Conservation (phyloP, 1,284 basidiomycete genomes). For the Tausonia pullulans region DNA sequence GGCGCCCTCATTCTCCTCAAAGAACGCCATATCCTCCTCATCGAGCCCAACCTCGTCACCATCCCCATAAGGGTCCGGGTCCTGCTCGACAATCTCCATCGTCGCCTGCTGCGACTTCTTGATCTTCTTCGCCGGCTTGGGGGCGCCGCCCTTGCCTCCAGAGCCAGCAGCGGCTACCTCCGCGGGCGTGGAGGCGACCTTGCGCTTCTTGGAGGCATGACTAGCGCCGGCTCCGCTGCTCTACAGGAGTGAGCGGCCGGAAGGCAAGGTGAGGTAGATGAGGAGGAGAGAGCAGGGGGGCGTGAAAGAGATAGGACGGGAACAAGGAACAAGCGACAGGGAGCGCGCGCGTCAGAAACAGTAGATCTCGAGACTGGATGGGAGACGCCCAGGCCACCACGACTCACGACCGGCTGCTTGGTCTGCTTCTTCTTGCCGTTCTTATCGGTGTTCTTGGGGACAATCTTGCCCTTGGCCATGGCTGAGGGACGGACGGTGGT, state of each 20-base stretch:
- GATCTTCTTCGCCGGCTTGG: conserved; percentile 9
- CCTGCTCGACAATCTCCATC: conserved; percentile 10
- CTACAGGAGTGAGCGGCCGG: too few relatives aligned
- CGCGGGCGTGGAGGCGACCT: not conserved
- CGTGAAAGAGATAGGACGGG: too few relatives aligned
- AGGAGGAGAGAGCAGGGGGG: too few relatives aligned
- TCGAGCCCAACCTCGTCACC: not conserved
- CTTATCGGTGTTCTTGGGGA: conserved; percentile 10
- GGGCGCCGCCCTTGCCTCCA: not conserved
- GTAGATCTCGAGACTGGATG: too few relatives aligned
- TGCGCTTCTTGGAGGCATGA: conserved; percentile 2
- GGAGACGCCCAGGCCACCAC: too few relatives aligned
- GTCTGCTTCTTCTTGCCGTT: conserved; percentile 6
- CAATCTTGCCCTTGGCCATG: conserved; percentile 10
- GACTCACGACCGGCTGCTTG: not conserved
- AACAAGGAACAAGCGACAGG: too few relatives aligned
- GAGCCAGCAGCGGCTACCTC: not conserved
- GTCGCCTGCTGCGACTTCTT: conserved; percentile 11
- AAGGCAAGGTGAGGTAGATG: too few relatives aligned
- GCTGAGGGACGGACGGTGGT: too few relatives aligned
- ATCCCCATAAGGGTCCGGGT: conserved; percentile 6
- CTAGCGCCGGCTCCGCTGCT: too few relatives aligned
- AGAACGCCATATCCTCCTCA: conserved; percentile 12
- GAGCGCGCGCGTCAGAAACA: too few relatives aligned
- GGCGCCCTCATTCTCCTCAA: conserved; percentile 7